These are phyloP conservation scores for Pezicula radicicola DNA, from an alignment of 2,329 filamentous ascomycete species.

Conservation along the genomic window DNA sequence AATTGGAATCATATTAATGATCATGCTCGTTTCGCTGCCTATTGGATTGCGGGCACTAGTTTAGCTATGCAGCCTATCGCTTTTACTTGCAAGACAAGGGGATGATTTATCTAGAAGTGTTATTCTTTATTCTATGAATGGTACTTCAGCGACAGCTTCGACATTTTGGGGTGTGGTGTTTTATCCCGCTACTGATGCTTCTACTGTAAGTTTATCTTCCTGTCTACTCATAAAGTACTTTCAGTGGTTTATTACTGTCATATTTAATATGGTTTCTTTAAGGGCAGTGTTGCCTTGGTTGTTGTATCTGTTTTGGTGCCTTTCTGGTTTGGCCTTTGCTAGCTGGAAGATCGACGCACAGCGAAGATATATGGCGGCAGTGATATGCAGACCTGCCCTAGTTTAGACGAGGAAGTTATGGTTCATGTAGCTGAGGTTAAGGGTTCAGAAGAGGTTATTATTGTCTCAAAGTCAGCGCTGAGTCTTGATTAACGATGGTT, in stretches of 20 bases:
- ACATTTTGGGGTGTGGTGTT: conserved; percentile 43
- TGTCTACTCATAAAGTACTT: neutral
- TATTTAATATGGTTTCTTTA: neutral
- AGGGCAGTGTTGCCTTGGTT: neutral
- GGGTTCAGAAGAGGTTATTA: too few relatives aligned
- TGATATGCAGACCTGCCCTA: too few relatives aligned
- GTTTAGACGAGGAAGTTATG: too few relatives aligned
- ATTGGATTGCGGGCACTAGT: conserved; percentile 65
- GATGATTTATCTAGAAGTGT: conserved; percentile 39
- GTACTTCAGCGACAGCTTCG: conserved; percentile 35
- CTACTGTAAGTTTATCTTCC: conserved; percentile 8
- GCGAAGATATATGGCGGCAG: neutral
- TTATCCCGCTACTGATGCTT: conserved; percentile 38
- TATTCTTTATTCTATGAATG: conserved; percentile 38
- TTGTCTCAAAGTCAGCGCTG: too few relatives aligned
- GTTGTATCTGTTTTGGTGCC: neutral
- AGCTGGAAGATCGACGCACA: neutral
- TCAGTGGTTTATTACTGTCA: neutral
- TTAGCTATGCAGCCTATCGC: conserved; percentile 70
- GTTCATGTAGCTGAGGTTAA: too few relatives aligned
- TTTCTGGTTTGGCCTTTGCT: neutral
- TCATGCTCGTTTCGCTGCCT: conserved; percentile 62
- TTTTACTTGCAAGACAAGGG: conserved; percentile 42
- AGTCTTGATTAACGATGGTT: too few relatives aligned
- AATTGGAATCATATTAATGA: conserved; percentile 34